phyloP scores from a whole-genome alignment of 2,329 filamentous ascomycete genomes.

The Ilyonectria robusta region DNA sequence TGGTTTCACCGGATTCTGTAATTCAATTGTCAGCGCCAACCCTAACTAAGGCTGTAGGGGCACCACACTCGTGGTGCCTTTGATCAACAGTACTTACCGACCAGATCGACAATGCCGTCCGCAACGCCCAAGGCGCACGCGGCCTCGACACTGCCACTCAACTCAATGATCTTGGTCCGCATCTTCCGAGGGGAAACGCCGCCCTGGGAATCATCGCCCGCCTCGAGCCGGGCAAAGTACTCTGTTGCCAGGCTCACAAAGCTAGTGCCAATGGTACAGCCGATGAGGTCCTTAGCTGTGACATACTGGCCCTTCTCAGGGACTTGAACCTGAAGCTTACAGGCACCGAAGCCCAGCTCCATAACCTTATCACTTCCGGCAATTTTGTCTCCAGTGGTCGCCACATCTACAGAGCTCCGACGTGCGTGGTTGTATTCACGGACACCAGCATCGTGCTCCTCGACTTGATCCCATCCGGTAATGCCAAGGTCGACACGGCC shows the following conservation, averaged over 20 bases:
- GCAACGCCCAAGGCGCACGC: conserved; percentile 96
- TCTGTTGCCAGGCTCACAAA: conserved; percentile 87
- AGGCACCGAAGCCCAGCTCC: conserved; percentile 90
- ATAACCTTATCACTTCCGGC: conserved; percentile 87
- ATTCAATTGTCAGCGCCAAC: conserved; percentile 31
- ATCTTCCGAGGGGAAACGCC: conserved; percentile 65
- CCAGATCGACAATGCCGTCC: conserved; percentile 96
- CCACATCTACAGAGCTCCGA: conserved; percentile 57
- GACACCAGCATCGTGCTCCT: conserved; percentile 84
- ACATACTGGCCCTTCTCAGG: conserved; percentile 84
- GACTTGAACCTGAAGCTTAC: conserved; percentile 97
- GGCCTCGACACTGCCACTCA: conserved; percentile 97
- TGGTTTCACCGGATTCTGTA: conserved; percentile 95
- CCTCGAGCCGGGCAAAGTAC: conserved; percentile 87
- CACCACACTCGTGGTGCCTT: not conserved
- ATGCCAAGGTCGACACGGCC: conserved; percentile 95
- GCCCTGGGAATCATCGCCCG: conserved; percentile 59
- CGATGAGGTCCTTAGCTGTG: conserved; percentile 83
- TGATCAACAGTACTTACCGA: conserved; percentile 75
- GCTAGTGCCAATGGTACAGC: conserved; percentile 95
- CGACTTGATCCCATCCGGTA: conserved; percentile 92
- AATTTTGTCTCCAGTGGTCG: conserved; percentile 55
- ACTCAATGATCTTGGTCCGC: conserved; percentile 90
- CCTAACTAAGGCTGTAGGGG: not conserved
- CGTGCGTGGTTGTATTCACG: conserved; percentile 63